phyloP scores from a whole-genome alignment of 768 basidiomycete species.

The Leccinum subtestaceum region DNA sequence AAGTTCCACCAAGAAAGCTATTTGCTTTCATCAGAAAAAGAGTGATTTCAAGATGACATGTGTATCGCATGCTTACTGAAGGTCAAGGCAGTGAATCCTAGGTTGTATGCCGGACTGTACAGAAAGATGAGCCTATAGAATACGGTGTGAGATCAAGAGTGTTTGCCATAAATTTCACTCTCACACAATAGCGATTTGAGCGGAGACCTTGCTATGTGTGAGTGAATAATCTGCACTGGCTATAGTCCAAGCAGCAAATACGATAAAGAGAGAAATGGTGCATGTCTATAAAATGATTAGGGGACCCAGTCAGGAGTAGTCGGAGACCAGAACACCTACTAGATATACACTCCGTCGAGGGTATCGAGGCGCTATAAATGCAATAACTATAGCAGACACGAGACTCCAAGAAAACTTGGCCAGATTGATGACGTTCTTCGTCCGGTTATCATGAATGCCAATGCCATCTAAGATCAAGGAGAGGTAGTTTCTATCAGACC shows the following conservation, averaged over 20 bases:
- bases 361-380: constrained; percentile 9
- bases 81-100: constrained; percentile 7
- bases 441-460: constrained; percentile 16
- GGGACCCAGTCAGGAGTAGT: neutral
- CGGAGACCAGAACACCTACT: neutral
- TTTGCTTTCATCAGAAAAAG: neutral
- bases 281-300: constrained; percentile 1
- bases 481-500: constrained; percentile 7
- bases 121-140: constrained; percentile 7
- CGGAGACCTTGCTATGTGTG: constrained; percentile 4
- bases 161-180: neutral
- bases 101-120: neutral
- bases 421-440: constrained; percentile 16
- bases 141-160: neutral
- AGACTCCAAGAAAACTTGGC: constrained; percentile 5
- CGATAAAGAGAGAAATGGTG: constrained; percentile 10
- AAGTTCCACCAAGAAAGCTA: constrained; percentile 61
- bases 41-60: no score
- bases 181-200: constrained; percentile 11
- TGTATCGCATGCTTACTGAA: neutral
- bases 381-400: neutral
- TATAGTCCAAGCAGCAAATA: constrained; percentile 18
- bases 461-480: constrained; percentile 11
- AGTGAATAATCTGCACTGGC: constrained; percentile 14
- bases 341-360: neutral